These are phyloP conservation scores for Verticillium albo-atrum DNA, from an alignment of 2,329 filamentous ascomycete genomes.

Conservation along the genomic window DNA sequence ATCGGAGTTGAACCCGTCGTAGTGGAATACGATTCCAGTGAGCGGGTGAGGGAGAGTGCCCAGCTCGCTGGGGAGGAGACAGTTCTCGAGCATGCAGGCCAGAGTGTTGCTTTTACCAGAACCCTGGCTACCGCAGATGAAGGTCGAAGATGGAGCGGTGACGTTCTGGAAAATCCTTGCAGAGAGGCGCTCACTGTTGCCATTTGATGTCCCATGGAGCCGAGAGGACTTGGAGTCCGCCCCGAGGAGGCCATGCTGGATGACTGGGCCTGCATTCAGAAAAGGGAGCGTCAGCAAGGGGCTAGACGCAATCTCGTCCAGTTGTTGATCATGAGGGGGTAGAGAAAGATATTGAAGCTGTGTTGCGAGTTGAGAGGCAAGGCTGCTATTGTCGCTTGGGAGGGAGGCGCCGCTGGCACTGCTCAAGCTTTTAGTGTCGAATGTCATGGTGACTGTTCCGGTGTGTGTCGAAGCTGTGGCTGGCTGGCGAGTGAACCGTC, in stretches of 20 bases:
- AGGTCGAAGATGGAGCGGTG: conserved; percentile 49
- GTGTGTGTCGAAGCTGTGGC: too few species aligned
- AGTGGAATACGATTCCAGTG: conserved; percentile 61
- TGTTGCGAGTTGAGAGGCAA: background rate
- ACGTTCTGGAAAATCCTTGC: conserved; percentile 40
- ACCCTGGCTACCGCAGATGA: conserved; percentile 62
- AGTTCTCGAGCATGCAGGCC: conserved; percentile 53
- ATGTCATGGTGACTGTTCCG: background rate
- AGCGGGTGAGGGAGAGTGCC: conserved; percentile 46
- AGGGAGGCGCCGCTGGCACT: background rate
- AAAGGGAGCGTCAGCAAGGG: conserved; percentile 5
- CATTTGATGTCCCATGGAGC: background rate
- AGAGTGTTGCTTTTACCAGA: conserved; percentile 61
- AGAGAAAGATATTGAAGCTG: background rate
- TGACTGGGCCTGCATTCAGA: background rate
- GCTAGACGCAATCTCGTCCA: conserved; percentile 5
- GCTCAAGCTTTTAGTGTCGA: background rate
- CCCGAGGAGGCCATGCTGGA: conserved; percentile 16
- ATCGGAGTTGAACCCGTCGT: conserved; percentile 51
- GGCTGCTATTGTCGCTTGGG: background rate
- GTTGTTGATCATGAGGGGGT: background rate
- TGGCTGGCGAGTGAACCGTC: too few species aligned
- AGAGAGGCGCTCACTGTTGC: conserved; percentile 2
- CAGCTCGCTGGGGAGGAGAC: conserved; percentile 39
- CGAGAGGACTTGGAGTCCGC: conserved; percentile 8